Conservation (phyloP, 768 basidiomycete species). For the Rhodotorula toruloides region DNA sequence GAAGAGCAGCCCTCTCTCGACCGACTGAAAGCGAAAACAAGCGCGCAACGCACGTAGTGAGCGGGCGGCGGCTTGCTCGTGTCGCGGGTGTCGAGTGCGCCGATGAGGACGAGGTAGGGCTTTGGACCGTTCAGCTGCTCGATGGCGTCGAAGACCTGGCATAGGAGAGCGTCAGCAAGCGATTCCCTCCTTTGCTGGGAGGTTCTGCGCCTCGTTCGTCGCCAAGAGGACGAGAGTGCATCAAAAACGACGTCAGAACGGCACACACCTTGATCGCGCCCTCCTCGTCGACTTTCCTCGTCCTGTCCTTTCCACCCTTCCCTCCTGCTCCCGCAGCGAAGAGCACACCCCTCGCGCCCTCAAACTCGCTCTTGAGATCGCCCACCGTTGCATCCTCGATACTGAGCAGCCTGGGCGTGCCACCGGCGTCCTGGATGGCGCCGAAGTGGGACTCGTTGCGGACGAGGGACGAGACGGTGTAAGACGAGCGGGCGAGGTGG, state of each 20-base stretch:
- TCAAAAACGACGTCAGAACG: no score
- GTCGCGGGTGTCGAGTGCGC: constrained; percentile 26
- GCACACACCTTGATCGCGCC: constrained; percentile 58
- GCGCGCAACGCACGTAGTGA: constrained; percentile 17
- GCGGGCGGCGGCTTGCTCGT: constrained; percentile 15
- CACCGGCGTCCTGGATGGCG: constrained; percentile 52
- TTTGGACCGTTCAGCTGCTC: constrained; percentile 50
- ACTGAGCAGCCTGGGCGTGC: constrained; percentile 56
- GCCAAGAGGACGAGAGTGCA: background rate
- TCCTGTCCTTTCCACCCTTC: constrained; percentile 53
- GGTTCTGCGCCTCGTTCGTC: no score
- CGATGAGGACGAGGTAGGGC: constrained; percentile 35
- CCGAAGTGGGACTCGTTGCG: constrained; percentile 52
- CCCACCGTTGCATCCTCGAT: constrained; percentile 55
- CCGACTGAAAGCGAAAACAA: no score
- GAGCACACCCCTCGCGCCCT: constrained; percentile 47
- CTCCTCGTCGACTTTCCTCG: constrained; percentile 58
- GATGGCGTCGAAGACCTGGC: constrained; percentile 57
- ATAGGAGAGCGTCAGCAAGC: background rate
- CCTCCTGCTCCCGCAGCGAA: constrained; percentile 57
- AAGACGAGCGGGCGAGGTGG: constrained; percentile 49
- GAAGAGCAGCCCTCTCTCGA: no score
- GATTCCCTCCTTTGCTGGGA: no score
- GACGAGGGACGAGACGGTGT: constrained; percentile 58
- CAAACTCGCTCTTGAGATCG: constrained; percentile 54